Base-by-base conservation (phyloP, 2,329 filamentous ascomycete species). In the Cladosporium austrohemisphaericum region DNA sequence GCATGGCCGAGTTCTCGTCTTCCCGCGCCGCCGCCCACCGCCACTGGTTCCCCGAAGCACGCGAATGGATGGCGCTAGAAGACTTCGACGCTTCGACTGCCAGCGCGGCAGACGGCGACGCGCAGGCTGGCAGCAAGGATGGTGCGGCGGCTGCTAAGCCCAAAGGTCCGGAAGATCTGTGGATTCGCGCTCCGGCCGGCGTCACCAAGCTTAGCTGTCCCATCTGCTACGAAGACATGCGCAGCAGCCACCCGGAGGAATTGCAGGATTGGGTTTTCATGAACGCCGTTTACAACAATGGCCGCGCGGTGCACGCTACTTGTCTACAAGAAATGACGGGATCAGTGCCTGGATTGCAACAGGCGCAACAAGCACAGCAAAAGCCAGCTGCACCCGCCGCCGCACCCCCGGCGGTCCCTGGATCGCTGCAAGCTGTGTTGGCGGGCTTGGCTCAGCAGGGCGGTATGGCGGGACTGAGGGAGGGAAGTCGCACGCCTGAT, bases 181-280 rank as follows among this genome's bases (percentile, higher is more conserved):
- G 87, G 65, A 86, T 98, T 10, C 81, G 84, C 2, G 91, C 93
- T 1, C 93, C 92, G 0, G 86, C 91, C 43, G 79, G 83, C 14
- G 78, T 81, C 20, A 76, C 86, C 20, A 80, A 85, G 51, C 91
- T 89, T 63, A 85, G 81, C 13, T 98, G 93, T 63, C 89, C 90
- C 2, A 95, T 98, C 59, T 97, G 93, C 67, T 91, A 95, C 67
- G 93, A 98, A 65, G 86, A 86, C 57, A 97, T 98, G 60, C 86
- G 94, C 70, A 89, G 87, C 57, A 86, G 86, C 56, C 97, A 90
- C 86, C 83, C 92, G 5, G 89, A 94, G 60, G 89, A 94, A 55
- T 87, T 86, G 14, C 90, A 97, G 68, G 92, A 98, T 63, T 97
- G 91, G 79, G 92, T 98, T 32, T 97, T 93, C 88, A 85, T 89